Evolutionary conservation across 495 filamentous ascomycete genomes (phyloP), one percentile per base, ranked within the genome.

Genomic region (Entonaema liquescens): DNA sequence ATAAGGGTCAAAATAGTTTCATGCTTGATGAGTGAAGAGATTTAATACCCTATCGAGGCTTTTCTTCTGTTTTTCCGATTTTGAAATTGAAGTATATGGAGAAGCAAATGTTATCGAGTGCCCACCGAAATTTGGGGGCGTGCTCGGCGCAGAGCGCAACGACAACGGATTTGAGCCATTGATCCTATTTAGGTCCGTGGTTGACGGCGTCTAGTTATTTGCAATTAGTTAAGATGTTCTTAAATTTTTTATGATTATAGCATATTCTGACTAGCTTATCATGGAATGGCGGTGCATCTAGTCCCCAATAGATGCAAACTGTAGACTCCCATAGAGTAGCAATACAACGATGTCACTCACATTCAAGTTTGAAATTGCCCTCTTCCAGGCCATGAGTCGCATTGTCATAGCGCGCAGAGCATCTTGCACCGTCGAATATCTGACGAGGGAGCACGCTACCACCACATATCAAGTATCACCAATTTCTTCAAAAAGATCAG

Each of bases 51-150:
- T 73, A 49, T 83, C 81, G 28, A 73, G 73, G 44, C 78, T 80
- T 56, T 82, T 79, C 74, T 80, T 83, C 40, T 79, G 76, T 55
- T 80, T 83, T 44, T 78, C 72, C 17, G 78, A 75, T 69, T 82
- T 79, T 5, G 78, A 77, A 35, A 80, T 72, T 31, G 81, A 78
- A 28, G 79, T 75, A 61, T 77, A 78, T 4, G 73, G 67, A 61
- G 71, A 70, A 52, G 72, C 33, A 25, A 68, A 72, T 19, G 73
- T 73, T 67, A 76, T n/a, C 62, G 75, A 58, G 42, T 72, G 33
- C 54, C 73, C 66, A 68, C 75, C 38, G 66, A 68, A 54, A 68
- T 60, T 71, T 59, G 73, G 56, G 59, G 64, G 54, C 25, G 29
- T 56, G 42, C 70, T 72, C 67, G 59, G 65, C 56, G 75, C 59